These are phyloP conservation scores for Epichloe coenophiala DNA, from an alignment of 2,329 filamentous ascomycete genomes.

Conservation along the genomic window DNA sequence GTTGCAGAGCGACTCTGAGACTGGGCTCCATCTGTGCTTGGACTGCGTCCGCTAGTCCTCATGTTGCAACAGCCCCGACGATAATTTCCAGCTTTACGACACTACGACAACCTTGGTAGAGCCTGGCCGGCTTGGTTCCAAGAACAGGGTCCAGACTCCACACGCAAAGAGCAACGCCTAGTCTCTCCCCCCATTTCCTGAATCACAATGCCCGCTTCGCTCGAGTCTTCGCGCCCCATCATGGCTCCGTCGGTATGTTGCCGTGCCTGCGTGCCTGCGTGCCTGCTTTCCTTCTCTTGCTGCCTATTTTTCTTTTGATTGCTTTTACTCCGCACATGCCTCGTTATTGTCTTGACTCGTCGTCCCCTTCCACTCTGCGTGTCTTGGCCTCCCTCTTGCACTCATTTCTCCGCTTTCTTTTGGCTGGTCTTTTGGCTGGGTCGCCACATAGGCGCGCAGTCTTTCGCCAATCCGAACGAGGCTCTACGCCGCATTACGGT, in stretches of 20 bases:
- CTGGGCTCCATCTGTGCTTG: too few species aligned
- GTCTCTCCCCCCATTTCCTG: neutral
- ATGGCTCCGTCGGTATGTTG: conserved; percentile 48
- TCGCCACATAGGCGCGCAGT: neutral
- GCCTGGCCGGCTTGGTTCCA: neutral
- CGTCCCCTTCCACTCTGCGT: conserved; percentile 4
- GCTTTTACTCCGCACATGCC: neutral
- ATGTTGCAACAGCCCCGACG: neutral
- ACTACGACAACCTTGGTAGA: neutral
- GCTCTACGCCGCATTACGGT: neutral
- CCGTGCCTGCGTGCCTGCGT: neutral
- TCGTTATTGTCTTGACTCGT: conserved; percentile 4
- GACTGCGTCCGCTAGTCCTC: too few species aligned
- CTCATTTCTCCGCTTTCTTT: neutral
- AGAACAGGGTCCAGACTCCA: neutral
- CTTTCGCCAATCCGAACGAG: neutral
- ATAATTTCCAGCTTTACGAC: neutral
- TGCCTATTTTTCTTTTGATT: conserved; percentile 1
- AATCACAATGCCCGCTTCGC: conserved; percentile 38
- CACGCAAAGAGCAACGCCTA: neutral
- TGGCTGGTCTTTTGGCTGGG: neutral
- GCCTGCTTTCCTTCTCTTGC: conserved; percentile 3
- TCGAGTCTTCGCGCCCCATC: conserved; percentile 48
- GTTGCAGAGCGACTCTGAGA: neutral
- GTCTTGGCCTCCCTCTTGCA: conserved; percentile 5